Evolutionary conservation across 257 asterid species (phyloP).

Genomic region (Penstemon barbatus): DNA sequence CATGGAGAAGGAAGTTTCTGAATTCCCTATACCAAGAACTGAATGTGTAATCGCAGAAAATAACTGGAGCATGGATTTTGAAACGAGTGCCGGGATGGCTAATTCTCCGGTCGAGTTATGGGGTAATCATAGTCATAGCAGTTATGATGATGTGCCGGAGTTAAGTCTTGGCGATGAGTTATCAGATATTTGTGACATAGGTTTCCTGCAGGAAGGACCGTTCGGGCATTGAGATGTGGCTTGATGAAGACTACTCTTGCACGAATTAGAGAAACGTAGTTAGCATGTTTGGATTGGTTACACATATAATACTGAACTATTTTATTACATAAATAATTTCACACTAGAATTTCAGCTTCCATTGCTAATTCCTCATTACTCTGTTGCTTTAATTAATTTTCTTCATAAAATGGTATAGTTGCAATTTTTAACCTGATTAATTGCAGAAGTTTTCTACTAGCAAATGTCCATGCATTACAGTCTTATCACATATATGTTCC

Average conservation of each 20-base stretch:
- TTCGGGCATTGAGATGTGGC: constrained; percentile 50
- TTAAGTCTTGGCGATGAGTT: constrained; percentile 36
- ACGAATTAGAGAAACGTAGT: constrained; percentile 25
- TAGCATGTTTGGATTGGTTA: no score
- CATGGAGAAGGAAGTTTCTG: no score
- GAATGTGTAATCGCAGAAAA: constrained; percentile 42
- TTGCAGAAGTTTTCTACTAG: background rate
- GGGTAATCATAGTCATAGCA: constrained; percentile 32
- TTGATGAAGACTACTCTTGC: constrained; percentile 38
- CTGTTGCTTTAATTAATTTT: background rate
- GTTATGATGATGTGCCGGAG: constrained; percentile 43
- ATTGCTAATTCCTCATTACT: background rate
- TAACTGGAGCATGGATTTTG: constrained; percentile 52
- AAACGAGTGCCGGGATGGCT: constrained; percentile 38
- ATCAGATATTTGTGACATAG: constrained; percentile 59
- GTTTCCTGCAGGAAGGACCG: constrained; percentile 43
- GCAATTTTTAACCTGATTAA: background rate
- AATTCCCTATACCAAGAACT: constrained; percentile 25
- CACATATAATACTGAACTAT: background rate
- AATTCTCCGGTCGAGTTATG: constrained; percentile 42
- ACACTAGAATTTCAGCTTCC: background rate
- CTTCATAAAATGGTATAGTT: no score
- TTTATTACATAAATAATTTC: background rate
- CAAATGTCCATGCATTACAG: background rate
- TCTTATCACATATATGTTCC: no score